Base-by-base conservation (phyloP, 2,329 filamentous ascomycete genomes). In the Colletotrichum salicis region DNA sequence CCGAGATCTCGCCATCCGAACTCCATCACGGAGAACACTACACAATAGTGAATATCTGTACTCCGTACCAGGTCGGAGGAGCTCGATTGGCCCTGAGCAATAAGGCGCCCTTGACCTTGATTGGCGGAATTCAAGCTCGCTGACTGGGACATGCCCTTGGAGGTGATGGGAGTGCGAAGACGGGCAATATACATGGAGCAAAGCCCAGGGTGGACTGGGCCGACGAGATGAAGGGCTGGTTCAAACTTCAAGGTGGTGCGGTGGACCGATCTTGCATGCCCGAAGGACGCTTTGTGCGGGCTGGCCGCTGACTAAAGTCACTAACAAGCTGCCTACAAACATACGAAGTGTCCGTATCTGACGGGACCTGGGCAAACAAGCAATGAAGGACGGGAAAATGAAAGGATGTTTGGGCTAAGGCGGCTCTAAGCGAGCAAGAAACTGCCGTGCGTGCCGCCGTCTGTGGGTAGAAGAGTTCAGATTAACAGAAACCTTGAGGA, bases 151-250 rank as follows among this genome's bases (percentile, higher is more conserved):
- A 54, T 19, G 45, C 31, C 41, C 41, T 29, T 41, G 31, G 12
- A 5, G 54, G 10, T 37, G 31, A 52, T 19, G 41, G 24, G 10
- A 62, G 13, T 31, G 35, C 31, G 58, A 62, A 27, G 37, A 45
- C 24, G 64, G 41, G 58, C 68, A 71, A 61, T 70, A 62, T 67
- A 70, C 27, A 57, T 67, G 68, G 57, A 41, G 63, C 63, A 67
- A n/a, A 37, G 22, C 35, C 35, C 35, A 61, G 24, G 48, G 29
- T 41, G 24, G 57, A 45, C 63, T 52, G 37, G 56, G 19, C 60
- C 63, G 29, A 70, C 51, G 56, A 67, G 67, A 70, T 70, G 67
- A 70, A 67, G 63, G 67, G 48, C n/a, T 29, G 37, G 22, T 35
- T 29, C 2, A n/a, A n/a, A n/a, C n/a, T n/a, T n/a, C n/a, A 27